phyloP scores from a whole-genome alignment of 257 asterid species.

The Paulownia fortunei region DNA sequence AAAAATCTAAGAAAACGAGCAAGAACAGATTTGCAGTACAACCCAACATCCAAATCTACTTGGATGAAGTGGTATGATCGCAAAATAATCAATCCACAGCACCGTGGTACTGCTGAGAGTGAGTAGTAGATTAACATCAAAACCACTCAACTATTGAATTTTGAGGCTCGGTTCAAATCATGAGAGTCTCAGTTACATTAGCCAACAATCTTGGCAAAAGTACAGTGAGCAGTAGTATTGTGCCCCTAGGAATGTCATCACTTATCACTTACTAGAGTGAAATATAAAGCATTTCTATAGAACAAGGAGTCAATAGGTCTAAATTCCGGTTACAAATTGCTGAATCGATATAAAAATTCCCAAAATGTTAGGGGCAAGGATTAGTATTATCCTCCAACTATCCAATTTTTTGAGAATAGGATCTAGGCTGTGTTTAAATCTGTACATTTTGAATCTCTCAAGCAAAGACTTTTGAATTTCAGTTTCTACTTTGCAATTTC shows the following conservation, averaged over 20 bases:
- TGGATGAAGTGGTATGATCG: not conserved
- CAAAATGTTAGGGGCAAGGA: conserved; percentile 48
- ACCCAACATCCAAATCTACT: too few relatives aligned
- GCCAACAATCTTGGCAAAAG: not conserved
- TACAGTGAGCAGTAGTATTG: not conserved
- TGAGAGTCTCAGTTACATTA: not conserved
- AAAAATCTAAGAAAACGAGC: not conserved
- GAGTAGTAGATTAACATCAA: not conserved
- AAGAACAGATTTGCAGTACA: not conserved
- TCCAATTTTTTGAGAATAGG: conserved; percentile 41
- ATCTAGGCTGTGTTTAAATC: conserved; percentile 47
- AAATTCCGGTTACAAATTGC: conserved; percentile 46
- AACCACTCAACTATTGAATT: not conserved
- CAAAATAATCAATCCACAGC: not conserved
- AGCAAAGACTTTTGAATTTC: conserved; percentile 38
- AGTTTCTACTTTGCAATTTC: conserved; percentile 30
- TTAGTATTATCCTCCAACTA: conserved; percentile 50
- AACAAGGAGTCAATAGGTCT: conserved; percentile 27
- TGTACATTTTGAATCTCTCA: conserved; percentile 54
- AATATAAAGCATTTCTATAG: conserved; percentile 21
- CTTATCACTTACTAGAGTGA: not conserved
- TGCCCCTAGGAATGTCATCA: too few relatives aligned
- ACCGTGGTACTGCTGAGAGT: not conserved
- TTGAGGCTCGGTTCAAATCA: not conserved
- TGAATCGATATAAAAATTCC: conserved; percentile 41